Evolutionary conservation across 2,329 filamentous ascomycete species (phyloP).

Genomic region (Ophiosphaerella narmari): DNA sequence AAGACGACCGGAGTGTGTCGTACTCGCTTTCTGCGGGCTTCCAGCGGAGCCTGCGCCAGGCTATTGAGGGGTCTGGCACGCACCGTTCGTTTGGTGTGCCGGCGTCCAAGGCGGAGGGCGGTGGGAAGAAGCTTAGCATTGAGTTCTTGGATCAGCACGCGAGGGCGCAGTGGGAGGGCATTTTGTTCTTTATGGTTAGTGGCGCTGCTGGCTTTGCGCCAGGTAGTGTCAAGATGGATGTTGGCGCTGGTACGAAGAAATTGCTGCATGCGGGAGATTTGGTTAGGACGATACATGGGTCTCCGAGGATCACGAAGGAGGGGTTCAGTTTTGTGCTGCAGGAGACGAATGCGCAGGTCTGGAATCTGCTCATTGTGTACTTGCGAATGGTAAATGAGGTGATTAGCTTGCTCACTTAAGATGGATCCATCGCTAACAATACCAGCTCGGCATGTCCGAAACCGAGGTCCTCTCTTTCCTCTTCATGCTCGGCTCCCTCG

Average conservation of each 20-base stretch:
- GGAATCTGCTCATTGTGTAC: constrained; percentile 92
- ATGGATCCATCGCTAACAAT: not conserved
- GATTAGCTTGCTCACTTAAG: constrained; percentile 1
- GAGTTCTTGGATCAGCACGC: constrained; percentile 83
- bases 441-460: constrained; percentile 74
- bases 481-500: constrained; percentile 90
- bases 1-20: constrained; percentile 65
- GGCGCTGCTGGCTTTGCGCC: constrained; percentile 62
- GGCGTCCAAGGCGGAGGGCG: constrained; percentile 64
- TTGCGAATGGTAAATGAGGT: constrained; percentile 77
- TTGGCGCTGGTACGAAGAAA: constrained; percentile 72
- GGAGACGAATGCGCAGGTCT: constrained; percentile 95
- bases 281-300: constrained; percentile 64
- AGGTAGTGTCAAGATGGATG: constrained; percentile 47
- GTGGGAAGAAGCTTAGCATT: constrained; percentile 68
- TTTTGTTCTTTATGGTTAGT: constrained; percentile 92
- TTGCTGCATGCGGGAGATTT: constrained; percentile 80
- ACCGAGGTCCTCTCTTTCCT: constrained; percentile 96
- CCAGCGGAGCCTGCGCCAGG: constrained; percentile 78
- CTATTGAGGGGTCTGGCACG: constrained; percentile 82
- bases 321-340: constrained; percentile 95
- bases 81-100: constrained; percentile 92
- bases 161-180: constrained; percentile 89
- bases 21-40: constrained; percentile 83
- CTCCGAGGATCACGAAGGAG: constrained; percentile 81